Conservation (phyloP, 2,329 filamentous ascomycete genomes). For the Colletotrichum navitas region DNA sequence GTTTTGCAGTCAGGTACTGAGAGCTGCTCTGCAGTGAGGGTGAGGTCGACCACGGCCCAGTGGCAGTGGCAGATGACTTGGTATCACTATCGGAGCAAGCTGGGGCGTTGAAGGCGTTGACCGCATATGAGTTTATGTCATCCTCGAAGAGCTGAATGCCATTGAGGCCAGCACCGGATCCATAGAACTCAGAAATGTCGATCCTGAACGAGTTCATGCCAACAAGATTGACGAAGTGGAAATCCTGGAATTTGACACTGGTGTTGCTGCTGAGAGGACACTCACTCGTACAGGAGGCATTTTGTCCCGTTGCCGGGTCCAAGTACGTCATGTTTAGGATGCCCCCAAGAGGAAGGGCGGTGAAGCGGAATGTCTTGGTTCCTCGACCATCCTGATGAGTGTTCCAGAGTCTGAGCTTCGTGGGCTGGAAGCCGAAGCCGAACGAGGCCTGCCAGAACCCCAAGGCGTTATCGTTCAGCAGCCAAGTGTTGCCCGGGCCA, state of each 20-base stretch:
- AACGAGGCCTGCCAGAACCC: conserved; percentile 90
- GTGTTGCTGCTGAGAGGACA: conserved; percentile 85
- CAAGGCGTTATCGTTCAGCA: conserved; percentile 78
- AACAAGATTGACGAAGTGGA: conserved; percentile 87
- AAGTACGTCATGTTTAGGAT: conserved; percentile 97
- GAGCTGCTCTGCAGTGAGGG: conserved; percentile 78
- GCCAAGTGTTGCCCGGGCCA: conserved; percentile 83
- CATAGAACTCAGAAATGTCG: conserved; percentile 90
- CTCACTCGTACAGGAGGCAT: conserved; percentile 79
- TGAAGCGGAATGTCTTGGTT: conserved; percentile 89
- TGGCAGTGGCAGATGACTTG: conserved; percentile 75
- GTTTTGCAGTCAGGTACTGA: conserved; percentile 79
- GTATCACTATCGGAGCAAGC: conserved; percentile 72
- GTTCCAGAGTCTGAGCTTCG: conserved; percentile 89
- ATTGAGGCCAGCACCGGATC: conserved; percentile 83
- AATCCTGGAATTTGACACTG: conserved; percentile 82
- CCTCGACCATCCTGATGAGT: conserved; percentile 86
- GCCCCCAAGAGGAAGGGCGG: conserved; percentile 85
- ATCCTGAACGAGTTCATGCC: conserved; percentile 90
- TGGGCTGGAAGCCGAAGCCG: conserved; percentile 86
- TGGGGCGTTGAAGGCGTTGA: conserved; percentile 90
- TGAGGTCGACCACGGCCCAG: conserved; percentile 80
- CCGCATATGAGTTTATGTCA: conserved; percentile 86
- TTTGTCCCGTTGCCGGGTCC: conserved; percentile 77
- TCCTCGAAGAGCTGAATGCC: conserved; percentile 91